Conservation (phyloP, 2,329 filamentous ascomycete genomes). For the Apiospora hydei region DNA sequence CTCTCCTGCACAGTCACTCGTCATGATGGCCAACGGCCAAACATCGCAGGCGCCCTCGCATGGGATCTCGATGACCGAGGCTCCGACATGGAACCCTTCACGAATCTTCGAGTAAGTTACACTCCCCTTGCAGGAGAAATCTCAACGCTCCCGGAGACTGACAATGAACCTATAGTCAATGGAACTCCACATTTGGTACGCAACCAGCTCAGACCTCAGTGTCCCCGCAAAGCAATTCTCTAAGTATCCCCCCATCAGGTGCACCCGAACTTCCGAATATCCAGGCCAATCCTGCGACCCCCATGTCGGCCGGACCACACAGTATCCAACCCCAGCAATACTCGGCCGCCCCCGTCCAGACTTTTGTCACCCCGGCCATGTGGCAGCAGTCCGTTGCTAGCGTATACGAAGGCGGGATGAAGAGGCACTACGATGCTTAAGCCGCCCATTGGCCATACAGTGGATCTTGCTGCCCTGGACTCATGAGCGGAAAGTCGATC, state of each 20-base stretch:
- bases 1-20: slow-evolving; percentile 76
- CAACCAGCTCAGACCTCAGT: slow-evolving; percentile 56
- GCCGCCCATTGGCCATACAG: not conserved
- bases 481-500: slow-evolving; percentile 5
- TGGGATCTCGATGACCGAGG: slow-evolving; percentile 67
- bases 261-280: slow-evolving; percentile 61
- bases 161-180: slow-evolving; percentile 69
- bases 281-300: slow-evolving; percentile 56
- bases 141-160: slow-evolving; percentile 26
- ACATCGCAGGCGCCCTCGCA: slow-evolving; percentile 61
- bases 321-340: slow-evolving; percentile 60
- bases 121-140: not conserved
- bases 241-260: slow-evolving; percentile 63
- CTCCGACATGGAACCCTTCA: slow-evolving; percentile 81
- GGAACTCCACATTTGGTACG: slow-evolving; percentile 93
- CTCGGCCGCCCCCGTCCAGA: slow-evolving; percentile 58
- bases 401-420: slow-evolving; percentile 71
- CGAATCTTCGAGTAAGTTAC: slow-evolving; percentile 85
- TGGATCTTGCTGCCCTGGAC: slow-evolving; percentile 8
- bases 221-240: slow-evolving; percentile 55
- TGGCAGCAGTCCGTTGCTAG: slow-evolving; percentile 77
- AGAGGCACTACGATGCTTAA: slow-evolving; percentile 60
- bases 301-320: slow-evolving; percentile 54
- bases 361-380: slow-evolving; percentile 74
- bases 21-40: slow-evolving; percentile 70